Percentiles rank a stretch among this genome's conserved stretches.
phyloP scores from a whole-genome alignment of 257 asterid species.

The Solanum chaucha region DNA sequence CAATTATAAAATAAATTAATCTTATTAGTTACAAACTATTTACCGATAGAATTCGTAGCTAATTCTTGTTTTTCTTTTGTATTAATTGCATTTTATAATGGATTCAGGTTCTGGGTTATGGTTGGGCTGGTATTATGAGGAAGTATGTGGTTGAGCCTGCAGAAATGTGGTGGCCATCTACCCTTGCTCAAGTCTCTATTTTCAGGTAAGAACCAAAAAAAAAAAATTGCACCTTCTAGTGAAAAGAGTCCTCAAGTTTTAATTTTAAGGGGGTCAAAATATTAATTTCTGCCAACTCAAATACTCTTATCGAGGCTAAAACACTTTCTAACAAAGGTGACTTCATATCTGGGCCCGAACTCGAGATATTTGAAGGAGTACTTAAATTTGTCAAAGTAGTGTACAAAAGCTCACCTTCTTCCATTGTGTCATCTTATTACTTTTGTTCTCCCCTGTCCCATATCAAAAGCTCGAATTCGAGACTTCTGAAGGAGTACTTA shows the following conservation, averaged over 20 bases:
- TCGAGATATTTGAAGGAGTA: not conserved
- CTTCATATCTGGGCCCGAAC: not conserved
- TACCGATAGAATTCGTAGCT: not conserved
- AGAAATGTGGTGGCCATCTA: constrained; percentile 57
- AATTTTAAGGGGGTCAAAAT: not conserved
- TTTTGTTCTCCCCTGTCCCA: not conserved
- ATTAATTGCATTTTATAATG: not conserved
- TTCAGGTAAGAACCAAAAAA: constrained; percentile 23
- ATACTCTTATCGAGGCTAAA: not conserved
- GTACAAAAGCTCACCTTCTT: not conserved
- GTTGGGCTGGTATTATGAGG: constrained; percentile 56
- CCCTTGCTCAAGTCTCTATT: constrained; percentile 54
- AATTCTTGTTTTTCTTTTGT: not conserved
- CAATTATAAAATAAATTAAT: too few relatives aligned
- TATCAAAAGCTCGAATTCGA: too few relatives aligned
- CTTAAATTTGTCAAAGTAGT: not conserved
- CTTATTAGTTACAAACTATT: not conserved
- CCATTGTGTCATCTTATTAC: not conserved
- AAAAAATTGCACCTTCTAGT: not conserved
- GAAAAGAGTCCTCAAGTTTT: not conserved
- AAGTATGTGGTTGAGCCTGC: constrained; percentile 51
- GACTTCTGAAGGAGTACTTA: not conserved
- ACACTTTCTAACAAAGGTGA: too few relatives aligned
- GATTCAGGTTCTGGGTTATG: constrained; percentile 45
- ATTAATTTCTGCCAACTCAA: not conserved